Conservation (phyloP, 306 rosid species). For the Dryas drummondii region DNA sequence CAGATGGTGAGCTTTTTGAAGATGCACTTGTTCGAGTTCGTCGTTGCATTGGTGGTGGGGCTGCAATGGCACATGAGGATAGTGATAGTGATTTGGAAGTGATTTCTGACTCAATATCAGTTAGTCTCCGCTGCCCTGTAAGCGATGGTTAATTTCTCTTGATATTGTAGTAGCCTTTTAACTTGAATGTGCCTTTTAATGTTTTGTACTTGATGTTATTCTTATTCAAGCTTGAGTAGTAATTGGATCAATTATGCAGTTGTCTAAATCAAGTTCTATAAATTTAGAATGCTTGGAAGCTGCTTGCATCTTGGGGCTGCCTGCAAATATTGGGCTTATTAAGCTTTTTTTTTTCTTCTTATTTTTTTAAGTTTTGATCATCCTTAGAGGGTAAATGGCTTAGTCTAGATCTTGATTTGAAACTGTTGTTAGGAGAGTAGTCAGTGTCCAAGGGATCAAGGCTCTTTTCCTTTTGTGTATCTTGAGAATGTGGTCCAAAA, state of each 20-base stretch:
- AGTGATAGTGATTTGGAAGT: slow-evolving; percentile 96
- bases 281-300: neutral
- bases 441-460: neutral
- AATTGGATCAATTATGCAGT: neutral
- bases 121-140: slow-evolving; percentile 95
- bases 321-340: neutral
- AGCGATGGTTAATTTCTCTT: slow-evolving; percentile 29
- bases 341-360: neutral
- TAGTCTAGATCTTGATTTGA: neutral
- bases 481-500: neutral
- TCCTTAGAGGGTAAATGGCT: neutral
- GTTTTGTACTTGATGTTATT: neutral
- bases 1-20: slow-evolving; percentile 80
- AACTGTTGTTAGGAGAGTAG: neutral
- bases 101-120: slow-evolving; percentile 77
- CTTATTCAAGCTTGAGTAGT: neutral
- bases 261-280: neutral
- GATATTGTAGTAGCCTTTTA: neutral
- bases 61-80: slow-evolving; percentile 64
- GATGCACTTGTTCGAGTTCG: slow-evolving; percentile 88
- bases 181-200: neutral
- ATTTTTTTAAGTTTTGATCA: neutral
- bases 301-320: neutral
- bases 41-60: slow-evolving; percentile 82
- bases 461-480: neutral